These are phyloP conservation scores for Dactylellina drechsleri DNA, from an alignment of 2,329 filamentous ascomycete species.

Conservation along the genomic window DNA sequence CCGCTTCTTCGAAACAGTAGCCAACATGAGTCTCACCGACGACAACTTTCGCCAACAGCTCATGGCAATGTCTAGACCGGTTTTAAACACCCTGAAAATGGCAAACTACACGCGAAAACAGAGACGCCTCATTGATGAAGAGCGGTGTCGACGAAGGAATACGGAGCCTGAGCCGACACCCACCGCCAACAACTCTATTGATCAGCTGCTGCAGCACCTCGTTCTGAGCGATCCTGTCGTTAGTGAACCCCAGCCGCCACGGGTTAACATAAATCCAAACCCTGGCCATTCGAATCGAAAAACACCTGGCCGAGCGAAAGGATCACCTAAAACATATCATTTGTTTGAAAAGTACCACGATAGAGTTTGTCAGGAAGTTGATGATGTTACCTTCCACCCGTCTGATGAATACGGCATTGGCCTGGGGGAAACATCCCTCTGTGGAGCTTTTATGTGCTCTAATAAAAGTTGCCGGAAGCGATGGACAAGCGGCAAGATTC, in stretches of 20 bases:
- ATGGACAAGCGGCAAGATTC: conserved; percentile 20
- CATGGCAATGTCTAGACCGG: conserved; percentile 2
- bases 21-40: conserved; percentile 11
- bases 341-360: conserved; percentile 17
- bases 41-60: conserved; percentile 26
- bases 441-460: conserved; percentile 21
- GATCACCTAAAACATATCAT: conserved; percentile 5
- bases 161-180: neutral
- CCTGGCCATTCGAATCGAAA: neutral
- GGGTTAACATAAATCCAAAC: neutral
- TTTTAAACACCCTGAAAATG: conserved; percentile 19
- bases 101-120: conserved; percentile 10
- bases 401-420: neutral
- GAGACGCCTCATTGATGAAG: conserved; percentile 31
- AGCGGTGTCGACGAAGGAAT: conserved; percentile 10
- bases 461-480: neutral
- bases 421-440: neutral
- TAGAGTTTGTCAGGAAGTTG: conserved; percentile 11
- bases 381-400: neutral
- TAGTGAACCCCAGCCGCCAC: neutral
- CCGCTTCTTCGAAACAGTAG: neutral
- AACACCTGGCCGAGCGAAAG: neutral
- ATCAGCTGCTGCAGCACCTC: neutral
- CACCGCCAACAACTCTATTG: neutral
- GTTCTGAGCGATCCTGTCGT: neutral